Evolutionary conservation across 2,329 filamentous ascomycete species (phyloP).

Genomic region (Dothidotthia symphoricarpi): DNA sequence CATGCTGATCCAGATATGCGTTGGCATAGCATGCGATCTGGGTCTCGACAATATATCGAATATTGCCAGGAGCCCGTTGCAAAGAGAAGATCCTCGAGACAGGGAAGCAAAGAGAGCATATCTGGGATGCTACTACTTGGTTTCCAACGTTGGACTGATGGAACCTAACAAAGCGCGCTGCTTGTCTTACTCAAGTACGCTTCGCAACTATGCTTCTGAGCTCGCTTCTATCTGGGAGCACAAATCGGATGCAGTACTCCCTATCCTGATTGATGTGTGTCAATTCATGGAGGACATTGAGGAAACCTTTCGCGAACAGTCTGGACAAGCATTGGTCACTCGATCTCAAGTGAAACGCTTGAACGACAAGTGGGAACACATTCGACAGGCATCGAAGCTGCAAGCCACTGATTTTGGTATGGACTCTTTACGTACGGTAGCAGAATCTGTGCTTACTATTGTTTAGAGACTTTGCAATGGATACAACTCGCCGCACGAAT

Average conservation of each 20-base stretch:
- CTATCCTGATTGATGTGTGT: conserved; percentile 32
- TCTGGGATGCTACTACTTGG: conserved; percentile 38
- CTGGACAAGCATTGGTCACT: conserved; percentile 30
- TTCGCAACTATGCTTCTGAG: conserved; percentile 35
- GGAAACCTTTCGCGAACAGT: conserved; percentile 31
- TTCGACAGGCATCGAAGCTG: conserved; percentile 28
- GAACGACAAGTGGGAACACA: conserved; percentile 36
- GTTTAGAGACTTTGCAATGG: conserved; percentile 34
- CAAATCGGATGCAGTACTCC: conserved; percentile 31
- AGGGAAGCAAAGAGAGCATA: conserved; percentile 37
- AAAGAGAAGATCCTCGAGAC: conserved; percentile 23
- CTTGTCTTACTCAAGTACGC: conserved; percentile 27
- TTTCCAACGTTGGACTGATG: conserved; percentile 27
- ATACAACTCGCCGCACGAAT: conserved; percentile 32
- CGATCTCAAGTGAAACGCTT: conserved; percentile 36
- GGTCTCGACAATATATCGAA: conserved; percentile 29
- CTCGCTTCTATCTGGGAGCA: conserved; percentile 32
- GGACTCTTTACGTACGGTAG: neutral
- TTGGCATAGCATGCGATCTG: conserved; percentile 34
- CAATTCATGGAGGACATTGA: conserved; percentile 39
- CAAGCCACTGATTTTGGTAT: conserved; percentile 35
- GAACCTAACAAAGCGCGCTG: conserved; percentile 24
- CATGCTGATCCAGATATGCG: conserved; percentile 35
- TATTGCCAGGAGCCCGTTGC: conserved; percentile 16
- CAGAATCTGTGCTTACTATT: conserved; percentile 9